Evolutionary conservation across 495 filamentous ascomycete species (phyloP).

Genomic region (Letharia lupina): DNA sequence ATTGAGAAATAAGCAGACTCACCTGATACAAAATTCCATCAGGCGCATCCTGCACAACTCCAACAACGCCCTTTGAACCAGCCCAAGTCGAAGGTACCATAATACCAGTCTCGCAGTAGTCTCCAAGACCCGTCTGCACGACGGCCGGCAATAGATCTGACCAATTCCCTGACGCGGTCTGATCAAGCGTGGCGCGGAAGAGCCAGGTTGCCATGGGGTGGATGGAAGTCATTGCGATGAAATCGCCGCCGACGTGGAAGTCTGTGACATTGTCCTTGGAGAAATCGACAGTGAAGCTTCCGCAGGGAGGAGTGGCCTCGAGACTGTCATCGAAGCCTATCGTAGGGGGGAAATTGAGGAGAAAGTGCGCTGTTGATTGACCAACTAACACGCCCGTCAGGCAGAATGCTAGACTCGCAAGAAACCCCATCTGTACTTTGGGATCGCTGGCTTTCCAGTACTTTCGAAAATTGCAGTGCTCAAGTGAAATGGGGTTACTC

Average conservation of each 20-base stretch:
- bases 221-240: slow-evolving; percentile 32
- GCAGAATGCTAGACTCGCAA: not conserved
- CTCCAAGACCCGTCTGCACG: slow-evolving; percentile 38
- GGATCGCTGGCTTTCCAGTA: not conserved
- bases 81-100: slow-evolving; percentile 36
- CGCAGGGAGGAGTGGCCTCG: slow-evolving; percentile 38
- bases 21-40: slow-evolving; percentile 48
- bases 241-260: slow-evolving; percentile 45
- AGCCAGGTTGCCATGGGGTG: slow-evolving; percentile 43
- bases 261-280: slow-evolving; percentile 29
- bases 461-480: not conserved
- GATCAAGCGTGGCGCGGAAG: slow-evolving; percentile 42
- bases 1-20: slow-evolving; percentile 4
- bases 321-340: slow-evolving; percentile 42
- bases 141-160: slow-evolving; percentile 39
- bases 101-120: slow-evolving; percentile 37
- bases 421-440: not conserved
- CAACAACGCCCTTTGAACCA: slow-evolving; percentile 42
- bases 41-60: slow-evolving; percentile 34
- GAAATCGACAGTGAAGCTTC: slow-evolving; percentile 37
- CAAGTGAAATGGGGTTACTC: not conserved
- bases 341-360: slow-evolving; percentile 35
- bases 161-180: slow-evolving; percentile 39
- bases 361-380: slow-evolving; percentile 38
- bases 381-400: not conserved